Evolutionary conservation across 1,284 basidiomycete genomes (phyloP), one percentile per base, ranked within the genome.

Genomic region (Cystobasidium pallidum): DNA sequence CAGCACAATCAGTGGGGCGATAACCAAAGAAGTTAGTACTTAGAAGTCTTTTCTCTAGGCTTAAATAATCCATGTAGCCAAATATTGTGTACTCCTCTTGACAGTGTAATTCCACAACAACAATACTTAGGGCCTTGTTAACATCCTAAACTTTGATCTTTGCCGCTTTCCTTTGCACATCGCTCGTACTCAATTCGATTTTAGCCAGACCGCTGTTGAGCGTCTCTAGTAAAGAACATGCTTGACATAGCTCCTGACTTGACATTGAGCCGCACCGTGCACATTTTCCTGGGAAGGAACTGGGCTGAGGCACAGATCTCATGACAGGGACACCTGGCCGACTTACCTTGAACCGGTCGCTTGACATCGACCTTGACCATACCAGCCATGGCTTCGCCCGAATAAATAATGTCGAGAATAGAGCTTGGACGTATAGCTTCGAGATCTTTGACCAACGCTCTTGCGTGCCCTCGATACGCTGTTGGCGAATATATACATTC

Each of bases 401-500:
- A 94, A 79, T 96, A 80, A 55, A 79, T 78, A 75, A 99, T 96
- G 80, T 99, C 95, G 72, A 99, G 91, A 75, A 99, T 97, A 1
- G 92, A 91, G 77, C 90, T 92, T 0, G 96, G 94, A 21, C 95
- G 86, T 41, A 94, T 89, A 0, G 90, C 90, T 83, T 99, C 95
- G 17, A 99, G 86, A 76, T 98, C 93, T 81, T 99, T 99, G 52
- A 99, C 86, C 78, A 98, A 96, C 0, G 88, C 88, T 54, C 95
- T 85, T 0, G 96, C 94, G 80, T 98, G 94, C 0, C 96, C 96
- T 21, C 95, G 89, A 80, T 99, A 99, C 1, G 95, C 96, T 77
- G 82, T 80, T 13, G 96, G 96, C 2, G 94, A 96, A 82, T 99
- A 99, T 78, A 98, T 98, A 81, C 95, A 99, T 80, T 99, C 95